Evolutionary conservation across 2,329 filamentous ascomycete genomes (phyloP).

Genomic region (Cladosporium sp.): DNA sequence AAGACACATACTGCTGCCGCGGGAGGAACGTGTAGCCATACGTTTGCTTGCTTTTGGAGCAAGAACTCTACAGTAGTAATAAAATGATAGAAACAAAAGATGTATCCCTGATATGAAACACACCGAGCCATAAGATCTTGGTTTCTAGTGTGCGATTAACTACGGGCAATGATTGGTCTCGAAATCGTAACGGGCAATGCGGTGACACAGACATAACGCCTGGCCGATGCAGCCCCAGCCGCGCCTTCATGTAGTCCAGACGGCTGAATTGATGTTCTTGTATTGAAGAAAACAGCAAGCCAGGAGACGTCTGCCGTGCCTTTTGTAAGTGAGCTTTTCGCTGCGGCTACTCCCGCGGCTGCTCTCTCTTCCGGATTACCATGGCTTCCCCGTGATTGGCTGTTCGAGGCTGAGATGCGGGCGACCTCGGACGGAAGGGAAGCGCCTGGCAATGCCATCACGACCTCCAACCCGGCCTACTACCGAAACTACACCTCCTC

Average conservation of each 20-base stretch:
- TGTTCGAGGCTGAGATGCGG: conserved; percentile 12
- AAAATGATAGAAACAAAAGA: background rate
- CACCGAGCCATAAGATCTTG: conserved; percentile 38
- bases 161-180: conserved; percentile 45
- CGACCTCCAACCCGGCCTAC: background rate
- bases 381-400: conserved; percentile 16
- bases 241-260: conserved; percentile 31
- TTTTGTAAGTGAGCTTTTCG: background rate
- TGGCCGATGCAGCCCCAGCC: conserved; percentile 24
- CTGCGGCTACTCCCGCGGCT: too few relatives aligned
- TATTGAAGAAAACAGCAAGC: conserved; percentile 12
- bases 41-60: too few relatives aligned
- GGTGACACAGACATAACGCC: conserved; percentile 29
- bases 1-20: too few relatives aligned
- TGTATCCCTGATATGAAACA: conserved; percentile 50
- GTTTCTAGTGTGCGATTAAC: conserved; percentile 48
- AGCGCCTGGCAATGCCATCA: background rate
- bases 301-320: background rate
- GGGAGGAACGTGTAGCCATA: too few relatives aligned
- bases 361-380: conserved; percentile 1
- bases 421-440: background rate
- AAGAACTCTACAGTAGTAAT: too few relatives aligned
- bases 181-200: conserved; percentile 32
- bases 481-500: background rate
- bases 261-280: conserved; percentile 20